phyloP scores from a whole-genome alignment of 2,329 filamentous ascomycete species.

The Emmonsiellopsis sp. region DNA sequence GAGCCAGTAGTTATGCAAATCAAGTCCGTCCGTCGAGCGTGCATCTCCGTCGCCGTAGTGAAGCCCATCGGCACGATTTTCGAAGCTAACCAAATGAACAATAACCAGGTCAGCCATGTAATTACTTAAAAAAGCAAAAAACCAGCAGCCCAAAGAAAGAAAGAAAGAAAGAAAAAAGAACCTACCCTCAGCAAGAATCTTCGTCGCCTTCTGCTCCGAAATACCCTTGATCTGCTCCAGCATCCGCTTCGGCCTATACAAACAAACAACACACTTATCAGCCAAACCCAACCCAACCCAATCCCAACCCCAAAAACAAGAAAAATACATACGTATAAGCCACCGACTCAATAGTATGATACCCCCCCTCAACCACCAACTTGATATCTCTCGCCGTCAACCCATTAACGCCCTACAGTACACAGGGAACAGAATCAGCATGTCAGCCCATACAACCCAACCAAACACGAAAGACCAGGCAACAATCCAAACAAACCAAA shows the following conservation, averaged over 20 bases:
- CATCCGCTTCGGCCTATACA: slow-evolving; percentile 57
- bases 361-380: slow-evolving; percentile 81
- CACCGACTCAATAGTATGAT: slow-evolving; percentile 89
- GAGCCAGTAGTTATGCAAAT: slow-evolving; percentile 98
- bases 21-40: slow-evolving; percentile 87
- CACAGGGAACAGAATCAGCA: background rate
- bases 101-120: background rate
- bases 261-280: background rate
- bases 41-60: slow-evolving; percentile 98
- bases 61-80: slow-evolving; percentile 99
- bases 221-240: slow-evolving; percentile 97
- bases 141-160: too few relatives aligned
- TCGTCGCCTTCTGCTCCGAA: slow-evolving; percentile 90
- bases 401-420: slow-evolving; percentile 68
- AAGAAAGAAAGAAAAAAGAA: background rate
- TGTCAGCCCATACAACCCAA: background rate
- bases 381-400: slow-evolving; percentile 95
- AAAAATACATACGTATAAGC: slow-evolving; percentile 68
- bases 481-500: too few relatives aligned
- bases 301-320: background rate
- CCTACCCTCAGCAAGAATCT: slow-evolving; percentile 79
- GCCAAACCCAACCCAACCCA: background rate
- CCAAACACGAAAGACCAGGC: too few relatives aligned
- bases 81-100: slow-evolving; percentile 51
- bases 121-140: background rate